These are phyloP conservation scores for Phytophthora cajani DNA, from an alignment of 352 stramenopile species.

Conservation along the genomic window DNA sequence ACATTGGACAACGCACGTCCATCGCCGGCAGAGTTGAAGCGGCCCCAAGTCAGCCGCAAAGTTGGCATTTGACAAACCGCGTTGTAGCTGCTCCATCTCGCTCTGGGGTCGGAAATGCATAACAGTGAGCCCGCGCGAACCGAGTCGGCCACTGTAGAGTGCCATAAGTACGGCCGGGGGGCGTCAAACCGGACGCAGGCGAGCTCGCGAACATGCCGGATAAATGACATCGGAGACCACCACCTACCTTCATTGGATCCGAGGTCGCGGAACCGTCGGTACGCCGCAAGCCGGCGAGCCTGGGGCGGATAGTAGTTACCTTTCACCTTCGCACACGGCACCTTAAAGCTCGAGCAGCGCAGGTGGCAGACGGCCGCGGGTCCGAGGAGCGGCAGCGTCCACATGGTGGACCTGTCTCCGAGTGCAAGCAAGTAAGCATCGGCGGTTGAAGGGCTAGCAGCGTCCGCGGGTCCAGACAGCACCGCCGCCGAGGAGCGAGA, in stretches of 20 bases:
- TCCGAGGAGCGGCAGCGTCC: background rate
- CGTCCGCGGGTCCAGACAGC: background rate
- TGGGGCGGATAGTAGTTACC: conserved; percentile 12
- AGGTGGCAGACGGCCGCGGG: background rate
- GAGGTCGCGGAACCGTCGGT: background rate
- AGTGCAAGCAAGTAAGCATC: background rate
- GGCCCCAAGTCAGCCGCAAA: background rate
- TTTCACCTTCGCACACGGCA: conserved; percentile 1
- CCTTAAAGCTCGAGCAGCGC: conserved; percentile 4
- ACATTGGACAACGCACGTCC: background rate
- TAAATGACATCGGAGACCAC: conserved; percentile 14
- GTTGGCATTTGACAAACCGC: background rate
- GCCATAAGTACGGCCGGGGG: conserved; percentile 1
- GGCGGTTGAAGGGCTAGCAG: background rate
- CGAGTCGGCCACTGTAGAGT: background rate
- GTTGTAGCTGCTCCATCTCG: conserved; percentile 1
- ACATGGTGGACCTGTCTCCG: background rate
- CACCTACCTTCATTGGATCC: conserved; percentile 10
- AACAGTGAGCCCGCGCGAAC: conserved; percentile 3
- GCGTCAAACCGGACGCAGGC: background rate
- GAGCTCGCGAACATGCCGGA: background rate
- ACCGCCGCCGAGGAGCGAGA: background rate
- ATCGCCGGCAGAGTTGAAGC: background rate
- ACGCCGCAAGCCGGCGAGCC: conserved; percentile 1
- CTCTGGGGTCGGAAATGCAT: conserved; percentile 7